A percentile compares a stretch with the other conserved stretches of the same genome.
Conservation (phyloP, 2,329 filamentous ascomycete species). For the Macrophomina pseudophaseolina region DNA sequence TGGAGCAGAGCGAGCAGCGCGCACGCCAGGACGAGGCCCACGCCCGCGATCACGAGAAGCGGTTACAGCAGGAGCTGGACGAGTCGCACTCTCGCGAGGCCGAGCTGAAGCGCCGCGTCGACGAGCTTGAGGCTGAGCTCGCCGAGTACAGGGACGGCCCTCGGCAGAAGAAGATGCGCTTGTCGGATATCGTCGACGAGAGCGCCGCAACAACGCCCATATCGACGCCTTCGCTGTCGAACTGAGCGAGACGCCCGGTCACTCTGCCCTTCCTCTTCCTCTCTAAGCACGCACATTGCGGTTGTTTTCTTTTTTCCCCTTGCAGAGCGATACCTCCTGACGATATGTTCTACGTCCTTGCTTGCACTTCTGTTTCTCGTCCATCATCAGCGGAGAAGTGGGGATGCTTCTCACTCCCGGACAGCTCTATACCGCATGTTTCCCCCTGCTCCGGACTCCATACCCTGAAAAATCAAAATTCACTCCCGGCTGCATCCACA, state of each 20-base stretch:
- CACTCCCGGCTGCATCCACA: background rate
- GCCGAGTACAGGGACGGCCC: conserved; percentile 46
- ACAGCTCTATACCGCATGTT: background rate
- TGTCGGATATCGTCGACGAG: conserved; percentile 60
- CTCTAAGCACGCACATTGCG: background rate
- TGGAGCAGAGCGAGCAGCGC: conserved; percentile 76
- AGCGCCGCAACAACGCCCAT: conserved; percentile 44
- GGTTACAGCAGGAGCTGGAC: conserved; percentile 67
- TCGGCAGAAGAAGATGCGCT: conserved; percentile 60
- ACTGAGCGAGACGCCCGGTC: conserved; percentile 3
- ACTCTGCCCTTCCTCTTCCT: background rate
- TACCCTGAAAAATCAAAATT: background rate
- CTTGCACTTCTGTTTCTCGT: background rate
- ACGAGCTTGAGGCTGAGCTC: conserved; percentile 58
- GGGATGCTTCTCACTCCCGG: background rate
- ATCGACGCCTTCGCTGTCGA: conserved; percentile 28
- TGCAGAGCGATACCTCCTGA: conserved; percentile 25
- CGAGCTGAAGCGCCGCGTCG: conserved; percentile 79
- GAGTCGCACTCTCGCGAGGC: conserved; percentile 80
- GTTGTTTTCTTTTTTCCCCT: background rate
- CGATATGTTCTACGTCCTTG: conserved; percentile 16
- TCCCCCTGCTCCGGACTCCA: background rate
- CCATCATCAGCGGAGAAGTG: background rate
- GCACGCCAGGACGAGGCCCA: conserved; percentile 66
- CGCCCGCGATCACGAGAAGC: conserved; percentile 58